These are phyloP conservation scores for Fusarium anguioides DNA, from an alignment of 2,329 filamentous ascomycete species.

Conservation along the genomic window DNA sequence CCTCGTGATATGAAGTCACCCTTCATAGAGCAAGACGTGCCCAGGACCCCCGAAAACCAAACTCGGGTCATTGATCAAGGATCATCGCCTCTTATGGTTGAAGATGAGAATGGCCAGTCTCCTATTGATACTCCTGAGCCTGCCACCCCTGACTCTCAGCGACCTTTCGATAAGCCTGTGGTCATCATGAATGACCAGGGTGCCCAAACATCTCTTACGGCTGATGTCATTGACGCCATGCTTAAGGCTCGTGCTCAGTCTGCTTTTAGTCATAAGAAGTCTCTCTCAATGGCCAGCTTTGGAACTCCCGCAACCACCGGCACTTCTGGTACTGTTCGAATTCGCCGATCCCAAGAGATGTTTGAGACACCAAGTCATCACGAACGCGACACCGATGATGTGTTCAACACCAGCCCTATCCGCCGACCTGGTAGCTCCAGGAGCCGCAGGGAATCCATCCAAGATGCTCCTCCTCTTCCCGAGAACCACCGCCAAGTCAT, in stretches of 20 bases:
- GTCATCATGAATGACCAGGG: constrained; percentile 72
- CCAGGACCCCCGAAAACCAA: constrained; percentile 55
- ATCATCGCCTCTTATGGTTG: constrained; percentile 65
- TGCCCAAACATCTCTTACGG: constrained; percentile 86
- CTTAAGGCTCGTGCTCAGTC: constrained; percentile 59
- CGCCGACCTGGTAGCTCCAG: constrained; percentile 77
- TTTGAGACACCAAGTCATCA: constrained; percentile 57
- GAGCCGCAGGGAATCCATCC: constrained; percentile 65
- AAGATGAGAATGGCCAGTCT: constrained; percentile 72
- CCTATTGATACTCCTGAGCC: constrained; percentile 54
- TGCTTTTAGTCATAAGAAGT: constrained; percentile 49
- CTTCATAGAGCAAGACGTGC: constrained; percentile 46
- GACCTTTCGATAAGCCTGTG: constrained; percentile 62
- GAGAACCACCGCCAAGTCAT: constrained; percentile 86
- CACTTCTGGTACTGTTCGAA: constrained; percentile 56
- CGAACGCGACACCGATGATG: constrained; percentile 54
- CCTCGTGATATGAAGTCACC: constrained; percentile 57
- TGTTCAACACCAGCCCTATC: constrained; percentile 51
- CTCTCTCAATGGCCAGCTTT: constrained; percentile 50
- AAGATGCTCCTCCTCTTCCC: constrained; percentile 77
- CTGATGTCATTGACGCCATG: constrained; percentile 82
- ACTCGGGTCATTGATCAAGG: constrained; percentile 56
- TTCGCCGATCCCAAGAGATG: constrained; percentile 63
- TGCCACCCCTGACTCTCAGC: constrained; percentile 66
- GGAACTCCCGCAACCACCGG: constrained; percentile 51